Base-by-base conservation (phyloP, 192 early-diverging fungal species). In the Pilaira anomala region DNA sequence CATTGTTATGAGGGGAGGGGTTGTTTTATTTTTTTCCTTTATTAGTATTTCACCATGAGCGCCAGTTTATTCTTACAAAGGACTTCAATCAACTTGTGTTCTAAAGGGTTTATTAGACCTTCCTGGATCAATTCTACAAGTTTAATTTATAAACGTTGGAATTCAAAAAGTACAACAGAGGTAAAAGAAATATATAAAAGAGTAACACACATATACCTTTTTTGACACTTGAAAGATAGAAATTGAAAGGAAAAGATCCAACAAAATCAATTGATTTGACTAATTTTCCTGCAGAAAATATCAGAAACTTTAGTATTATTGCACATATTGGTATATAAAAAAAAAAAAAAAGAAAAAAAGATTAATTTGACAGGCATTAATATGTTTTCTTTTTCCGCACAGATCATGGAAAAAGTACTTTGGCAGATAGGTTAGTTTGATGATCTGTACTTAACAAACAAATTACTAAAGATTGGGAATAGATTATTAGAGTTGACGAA, bases 231-330 rank as follows among this genome's bases (percentile, higher is more conserved):
- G 28, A 42, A 26, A 11, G 7, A 46, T 61, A 73, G 71, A 73
- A 73, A 67, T 46, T 73, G n/a, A 73, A 73, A 53, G 60, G 65
- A 46, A 60, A 60, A 21, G 71, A 73, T 67, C 71, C 65, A 19
- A 39, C 45, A 6, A 68, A 60, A 41, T 11, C 29, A 2, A 65
- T 88, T 8, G 88, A 91, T 33, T 69, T 91, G 28, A 76, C 84
- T 6, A 52, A 69, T 7, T 92, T 89, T 72, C 81, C 91, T 3
- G 86, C 88, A 0, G 91, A 94, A 45, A 77, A 80, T 54, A 93
- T 97, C 62, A 86, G 96, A 44, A 97, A 97, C 81, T 98, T 98
- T 72, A 89, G 88, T 69, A 93, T 91, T 52, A 90, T 90, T 57
- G 89, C 89, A 19, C 89, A 93, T 74, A 87, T 93, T 41, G 82